phyloP scores from a whole-genome alignment of 495 filamentous ascomycete genomes.

The Hypoxylon rickii region DNA sequence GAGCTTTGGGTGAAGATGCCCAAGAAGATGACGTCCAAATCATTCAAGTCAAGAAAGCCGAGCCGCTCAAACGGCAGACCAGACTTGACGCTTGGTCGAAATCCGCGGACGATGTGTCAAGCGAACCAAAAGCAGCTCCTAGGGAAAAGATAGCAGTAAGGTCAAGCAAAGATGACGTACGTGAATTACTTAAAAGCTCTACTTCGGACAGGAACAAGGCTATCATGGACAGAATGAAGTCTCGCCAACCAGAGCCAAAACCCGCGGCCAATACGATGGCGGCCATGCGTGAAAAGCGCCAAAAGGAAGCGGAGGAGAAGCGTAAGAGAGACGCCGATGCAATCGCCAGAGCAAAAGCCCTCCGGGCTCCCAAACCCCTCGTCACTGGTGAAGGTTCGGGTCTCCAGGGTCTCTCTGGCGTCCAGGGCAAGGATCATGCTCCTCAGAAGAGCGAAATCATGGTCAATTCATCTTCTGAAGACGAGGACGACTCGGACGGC shows the following conservation, averaged over 20 bases:
- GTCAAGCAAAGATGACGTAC: constrained; percentile 39
- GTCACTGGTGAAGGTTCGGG: constrained; percentile 78
- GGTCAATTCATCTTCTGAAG: constrained; percentile 83
- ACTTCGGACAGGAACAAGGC: constrained; percentile 42
- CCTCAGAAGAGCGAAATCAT: constrained; percentile 79
- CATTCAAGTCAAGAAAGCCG: constrained; percentile 43
- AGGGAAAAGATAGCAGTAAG: constrained; percentile 21
- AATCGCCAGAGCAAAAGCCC: constrained; percentile 67
- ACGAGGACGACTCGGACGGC: constrained; percentile 66
- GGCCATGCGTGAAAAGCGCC: constrained; percentile 69
- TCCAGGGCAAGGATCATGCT: constrained; percentile 79
- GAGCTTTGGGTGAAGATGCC: constrained; percentile 77
- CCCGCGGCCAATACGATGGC: constrained; percentile 41
- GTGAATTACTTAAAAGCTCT: constrained; percentile 43
- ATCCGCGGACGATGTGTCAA: constrained; percentile 37
- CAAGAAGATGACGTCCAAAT: constrained; percentile 55
- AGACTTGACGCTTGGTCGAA: constrained; percentile 68
- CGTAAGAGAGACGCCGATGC: constrained; percentile 70
- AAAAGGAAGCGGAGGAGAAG: constrained; percentile 73
- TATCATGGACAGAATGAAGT: constrained; percentile 45
- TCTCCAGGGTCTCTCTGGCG: constrained; percentile 68
- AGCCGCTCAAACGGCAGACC: constrained; percentile 63
- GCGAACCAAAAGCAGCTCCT: constrained; percentile 26
- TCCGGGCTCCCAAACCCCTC: constrained; percentile 59
- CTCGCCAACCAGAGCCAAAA: constrained; percentile 38